Conservation (phyloP, 2,329 filamentous ascomycete genomes). For the Cordyceps cicadae region DNA sequence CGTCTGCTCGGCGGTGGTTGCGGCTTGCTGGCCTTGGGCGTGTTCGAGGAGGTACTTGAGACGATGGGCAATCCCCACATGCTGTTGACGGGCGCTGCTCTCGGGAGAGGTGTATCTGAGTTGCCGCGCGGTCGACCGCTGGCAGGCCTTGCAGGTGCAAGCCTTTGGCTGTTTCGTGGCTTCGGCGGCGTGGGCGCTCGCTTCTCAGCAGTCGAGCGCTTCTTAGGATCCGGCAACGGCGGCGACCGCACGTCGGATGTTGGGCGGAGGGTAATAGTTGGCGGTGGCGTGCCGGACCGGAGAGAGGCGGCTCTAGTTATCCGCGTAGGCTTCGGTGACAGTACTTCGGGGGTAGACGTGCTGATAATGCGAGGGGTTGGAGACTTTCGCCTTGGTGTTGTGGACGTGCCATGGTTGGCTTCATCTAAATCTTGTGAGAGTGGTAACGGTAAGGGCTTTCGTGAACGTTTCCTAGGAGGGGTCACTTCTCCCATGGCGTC, state of each 20-base stretch:
- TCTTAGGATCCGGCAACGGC: slow-evolving; percentile 23
- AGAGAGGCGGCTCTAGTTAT: slow-evolving; percentile 22
- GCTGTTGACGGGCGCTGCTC: slow-evolving; percentile 5
- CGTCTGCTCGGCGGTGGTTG: slow-evolving; percentile 15
- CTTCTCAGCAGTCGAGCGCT: slow-evolving; percentile 15
- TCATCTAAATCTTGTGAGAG: neutral
- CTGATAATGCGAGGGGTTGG: slow-evolving; percentile 16
- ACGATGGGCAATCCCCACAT: slow-evolving; percentile 12
- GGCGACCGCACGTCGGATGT: slow-evolving; percentile 16
- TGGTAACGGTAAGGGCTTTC: neutral
- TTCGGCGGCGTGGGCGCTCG: slow-evolving; percentile 30
- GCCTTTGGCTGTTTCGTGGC: slow-evolving; percentile 22
- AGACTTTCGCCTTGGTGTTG: slow-evolving; percentile 3
- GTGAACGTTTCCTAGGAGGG: neutral
- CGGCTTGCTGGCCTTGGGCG: slow-evolving; percentile 8
- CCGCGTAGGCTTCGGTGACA: slow-evolving; percentile 26
- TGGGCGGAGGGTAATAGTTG: slow-evolving; percentile 19
- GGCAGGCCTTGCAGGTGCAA: neutral
- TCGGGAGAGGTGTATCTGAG: slow-evolving; percentile 12
- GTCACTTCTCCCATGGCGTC: neutral
- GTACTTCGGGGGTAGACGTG: slow-evolving; percentile 18
- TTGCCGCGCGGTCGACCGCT: slow-evolving; percentile 12
- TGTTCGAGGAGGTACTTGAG: slow-evolving; percentile 1
- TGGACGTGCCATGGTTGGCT: neutral
- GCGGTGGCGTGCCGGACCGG: slow-evolving; percentile 21